Conservation (phyloP, 164 flowering plant genomes). For the Berberis vulgaris region DNA sequence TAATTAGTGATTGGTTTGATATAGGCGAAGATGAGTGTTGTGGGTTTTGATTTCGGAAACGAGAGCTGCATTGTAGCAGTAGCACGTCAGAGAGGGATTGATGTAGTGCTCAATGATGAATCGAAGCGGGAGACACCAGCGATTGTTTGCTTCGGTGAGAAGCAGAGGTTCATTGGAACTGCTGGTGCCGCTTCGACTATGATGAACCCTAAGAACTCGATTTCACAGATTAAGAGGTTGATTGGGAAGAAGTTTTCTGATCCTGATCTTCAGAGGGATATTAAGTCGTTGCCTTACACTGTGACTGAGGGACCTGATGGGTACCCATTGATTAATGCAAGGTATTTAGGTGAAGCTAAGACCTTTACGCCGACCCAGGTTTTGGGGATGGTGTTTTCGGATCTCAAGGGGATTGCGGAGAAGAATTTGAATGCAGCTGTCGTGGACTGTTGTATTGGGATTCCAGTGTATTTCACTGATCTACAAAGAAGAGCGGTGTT, state of each 20-base stretch:
- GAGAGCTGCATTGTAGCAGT: constrained; percentile 93
- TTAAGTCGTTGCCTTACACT: constrained; percentile 56
- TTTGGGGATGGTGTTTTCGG: constrained; percentile 74
- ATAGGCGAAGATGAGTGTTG: constrained; percentile 70
- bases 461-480: constrained; percentile 85
- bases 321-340: constrained; percentile 65
- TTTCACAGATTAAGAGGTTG: constrained; percentile 76
- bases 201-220: constrained; percentile 82
- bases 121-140: constrained; percentile 98
- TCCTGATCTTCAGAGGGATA: constrained; percentile 77
- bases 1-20: background rate
- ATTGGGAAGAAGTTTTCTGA: constrained; percentile 72
- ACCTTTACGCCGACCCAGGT: constrained; percentile 78
- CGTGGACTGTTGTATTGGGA: constrained; percentile 92
- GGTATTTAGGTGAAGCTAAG: constrained; percentile 63
- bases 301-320: constrained; percentile 94
- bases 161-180: constrained; percentile 88
- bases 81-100: constrained; percentile 90
- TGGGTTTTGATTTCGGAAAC: constrained; percentile 92
- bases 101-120: constrained; percentile 94
- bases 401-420: constrained; percentile 82
- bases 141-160: constrained; percentile 84
- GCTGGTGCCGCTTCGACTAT: constrained; percentile 84
- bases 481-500: constrained; percentile 84
- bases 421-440: constrained; percentile 90